Evolutionary conservation across 75 land plant genomes (phyloP).

Genomic region (Isoetes taiwanensis): DNA sequence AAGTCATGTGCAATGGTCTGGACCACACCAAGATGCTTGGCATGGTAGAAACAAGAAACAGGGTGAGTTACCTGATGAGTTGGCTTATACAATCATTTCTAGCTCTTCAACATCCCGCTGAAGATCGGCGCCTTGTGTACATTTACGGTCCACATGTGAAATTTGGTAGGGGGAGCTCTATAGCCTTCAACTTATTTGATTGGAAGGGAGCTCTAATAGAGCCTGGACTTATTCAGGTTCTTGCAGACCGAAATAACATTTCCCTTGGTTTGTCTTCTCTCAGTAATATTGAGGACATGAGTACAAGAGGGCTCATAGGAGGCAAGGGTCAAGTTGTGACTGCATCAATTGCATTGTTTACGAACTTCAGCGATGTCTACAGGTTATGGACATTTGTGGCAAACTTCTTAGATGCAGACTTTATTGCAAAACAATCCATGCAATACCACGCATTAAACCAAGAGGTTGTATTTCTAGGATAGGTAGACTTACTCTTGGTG

Average conservation of each 20-base stretch:
- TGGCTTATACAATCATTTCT: constrained; percentile 84
- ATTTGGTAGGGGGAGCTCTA: constrained; percentile 80
- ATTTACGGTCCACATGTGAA: constrained; percentile 89
- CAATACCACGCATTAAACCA: neutral
- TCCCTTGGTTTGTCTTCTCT: constrained; percentile 74
- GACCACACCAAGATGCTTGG: constrained; percentile 85
- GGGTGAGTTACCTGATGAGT: constrained; percentile 62
- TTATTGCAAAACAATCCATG: constrained; percentile 18
- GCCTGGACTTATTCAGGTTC: constrained; percentile 54
- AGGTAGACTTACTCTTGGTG: too few relatives aligned
- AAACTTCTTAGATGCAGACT: constrained; percentile 56
- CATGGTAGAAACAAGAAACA: constrained; percentile 67
- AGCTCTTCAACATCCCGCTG: constrained; percentile 44
- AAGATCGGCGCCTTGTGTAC: constrained; percentile 41
- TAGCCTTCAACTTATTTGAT: constrained; percentile 82
- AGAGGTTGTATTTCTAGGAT: neutral
- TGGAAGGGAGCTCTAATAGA: constrained; percentile 31
- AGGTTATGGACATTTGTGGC: constrained; percentile 77
- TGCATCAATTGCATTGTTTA: constrained; percentile 64
- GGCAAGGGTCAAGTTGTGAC: constrained; percentile 82
- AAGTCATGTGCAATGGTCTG: constrained; percentile 64
- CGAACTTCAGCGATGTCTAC: constrained; percentile 77
- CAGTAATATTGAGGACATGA: too few relatives aligned
- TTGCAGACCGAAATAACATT: constrained; percentile 65
- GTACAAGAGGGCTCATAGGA: too few relatives aligned